Conservation (phyloP, 1,284 basidiomycete genomes). For the Vanrija sp. region DNA sequence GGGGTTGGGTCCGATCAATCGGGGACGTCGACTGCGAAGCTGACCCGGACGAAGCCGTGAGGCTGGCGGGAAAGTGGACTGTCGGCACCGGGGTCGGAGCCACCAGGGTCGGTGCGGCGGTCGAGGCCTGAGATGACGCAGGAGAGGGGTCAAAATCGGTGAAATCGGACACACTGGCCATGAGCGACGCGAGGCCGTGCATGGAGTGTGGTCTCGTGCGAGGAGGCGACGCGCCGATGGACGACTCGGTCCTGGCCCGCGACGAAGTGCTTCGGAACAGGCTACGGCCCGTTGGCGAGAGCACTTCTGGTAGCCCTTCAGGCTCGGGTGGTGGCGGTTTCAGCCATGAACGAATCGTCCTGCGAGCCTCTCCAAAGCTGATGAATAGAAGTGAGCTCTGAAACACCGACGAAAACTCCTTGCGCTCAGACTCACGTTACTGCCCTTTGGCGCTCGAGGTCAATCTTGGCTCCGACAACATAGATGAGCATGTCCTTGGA, state of each 20-base stretch:
- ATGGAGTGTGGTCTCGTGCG: slow-evolving; percentile 22
- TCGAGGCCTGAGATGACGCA: neutral
- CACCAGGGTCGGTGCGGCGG: slow-evolving; percentile 4
- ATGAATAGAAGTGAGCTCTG: neutral
- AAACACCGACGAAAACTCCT: neutral
- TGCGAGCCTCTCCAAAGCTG: slow-evolving; percentile 35
- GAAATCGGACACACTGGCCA: slow-evolving; percentile 12
- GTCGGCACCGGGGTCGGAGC: slow-evolving; percentile 11
- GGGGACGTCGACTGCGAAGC: neutral
- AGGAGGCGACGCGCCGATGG: neutral
- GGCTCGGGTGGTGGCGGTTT: slow-evolving; percentile 22
- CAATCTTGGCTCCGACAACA: slow-evolving; percentile 46
- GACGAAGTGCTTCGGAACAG: slow-evolving; percentile 34
- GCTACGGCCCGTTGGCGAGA: slow-evolving; percentile 8
- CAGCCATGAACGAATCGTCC: slow-evolving; percentile 35
- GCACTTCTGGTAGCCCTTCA: slow-evolving; percentile 3
- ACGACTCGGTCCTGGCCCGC: slow-evolving; percentile 8
- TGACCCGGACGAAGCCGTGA: neutral
- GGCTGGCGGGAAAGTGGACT: slow-evolving; percentile 14
- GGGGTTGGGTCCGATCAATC: slow-evolving; percentile 8
- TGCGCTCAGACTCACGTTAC: slow-evolving; percentile 31
- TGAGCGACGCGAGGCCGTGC: slow-evolving; percentile 23
- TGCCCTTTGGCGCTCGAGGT: slow-evolving; percentile 29
- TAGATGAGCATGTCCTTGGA: slow-evolving; percentile 46
- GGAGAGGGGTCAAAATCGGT: slow-evolving; percentile 5